phyloP scores from a whole-genome alignment of 164 flowering plant species.

The Dillenia turbinata region DNA sequence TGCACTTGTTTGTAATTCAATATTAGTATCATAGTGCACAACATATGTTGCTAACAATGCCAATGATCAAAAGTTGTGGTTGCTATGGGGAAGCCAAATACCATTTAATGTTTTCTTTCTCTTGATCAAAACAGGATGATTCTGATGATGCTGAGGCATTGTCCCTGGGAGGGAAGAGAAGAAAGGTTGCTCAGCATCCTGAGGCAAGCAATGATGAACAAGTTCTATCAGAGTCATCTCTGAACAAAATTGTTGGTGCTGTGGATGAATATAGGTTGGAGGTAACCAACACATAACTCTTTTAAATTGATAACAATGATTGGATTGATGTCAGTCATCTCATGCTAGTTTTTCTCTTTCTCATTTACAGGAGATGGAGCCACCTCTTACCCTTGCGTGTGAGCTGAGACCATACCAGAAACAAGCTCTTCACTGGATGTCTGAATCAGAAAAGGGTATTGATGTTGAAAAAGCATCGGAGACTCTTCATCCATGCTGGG shows the following conservation, averaged over 20 bases:
- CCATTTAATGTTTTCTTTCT: background rate
- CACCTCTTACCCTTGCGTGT: constrained; percentile 59
- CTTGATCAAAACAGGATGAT: constrained; percentile 28
- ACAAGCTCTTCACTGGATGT: constrained; percentile 86
- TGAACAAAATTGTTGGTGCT: constrained; percentile 71
- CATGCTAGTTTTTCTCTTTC: background rate
- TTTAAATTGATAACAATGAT: no score
- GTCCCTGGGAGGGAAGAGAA: constrained; percentile 30
- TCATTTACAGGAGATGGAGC: constrained; percentile 63
- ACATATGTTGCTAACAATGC: no score
- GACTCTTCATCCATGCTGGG: constrained; percentile 89
- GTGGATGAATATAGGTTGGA: constrained; percentile 57
- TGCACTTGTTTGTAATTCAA: no score
- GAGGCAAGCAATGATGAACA: constrained; percentile 46
- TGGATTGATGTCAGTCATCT: no score
- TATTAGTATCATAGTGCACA: no score
- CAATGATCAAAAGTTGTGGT: no score
- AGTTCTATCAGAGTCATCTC: constrained; percentile 44
- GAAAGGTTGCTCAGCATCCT: constrained; percentile 29
- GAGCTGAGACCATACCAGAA: constrained; percentile 71
- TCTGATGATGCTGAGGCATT: constrained; percentile 23
- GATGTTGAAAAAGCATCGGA: constrained; percentile 53
- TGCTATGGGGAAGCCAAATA: background rate
- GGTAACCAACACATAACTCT: constrained; percentile 24
- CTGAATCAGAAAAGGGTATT: constrained; percentile 56